Conservation (phyloP, 129 eudicot genomes). For the Lonicera japonica region DNA sequence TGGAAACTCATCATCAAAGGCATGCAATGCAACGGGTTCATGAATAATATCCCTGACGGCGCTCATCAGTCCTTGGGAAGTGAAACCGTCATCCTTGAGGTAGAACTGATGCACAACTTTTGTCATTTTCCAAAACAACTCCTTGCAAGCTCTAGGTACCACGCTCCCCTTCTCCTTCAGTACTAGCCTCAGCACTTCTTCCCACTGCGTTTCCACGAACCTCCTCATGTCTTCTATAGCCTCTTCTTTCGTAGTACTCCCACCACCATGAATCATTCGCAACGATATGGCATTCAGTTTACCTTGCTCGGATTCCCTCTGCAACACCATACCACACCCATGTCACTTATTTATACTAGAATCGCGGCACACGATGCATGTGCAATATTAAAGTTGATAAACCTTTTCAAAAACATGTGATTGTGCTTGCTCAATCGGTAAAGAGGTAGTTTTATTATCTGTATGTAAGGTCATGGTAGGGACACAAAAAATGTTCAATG, state of each 20-base stretch:
- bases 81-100: slow-evolving; percentile 62
- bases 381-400: too few species aligned
- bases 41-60: slow-evolving; percentile 44
- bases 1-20: too few species aligned
- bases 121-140: slow-evolving; percentile 74
- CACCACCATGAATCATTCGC: slow-evolving; percentile 34
- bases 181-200: slow-evolving; percentile 60
- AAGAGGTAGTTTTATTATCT: too few species aligned
- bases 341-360: too few species aligned
- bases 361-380: too few species aligned
- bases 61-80: slow-evolving; percentile 43
- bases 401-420: too few species aligned
- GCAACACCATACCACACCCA: slow-evolving; percentile 5
- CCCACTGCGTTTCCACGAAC: slow-evolving; percentile 26
- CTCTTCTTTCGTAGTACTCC: slow-evolving; percentile 33
- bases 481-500: too few species aligned
- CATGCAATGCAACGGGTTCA: slow-evolving; percentile 41
- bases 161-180: slow-evolving; percentile 33
- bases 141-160: slow-evolving; percentile 74
- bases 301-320: slow-evolving; percentile 76
- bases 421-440: too few species aligned
- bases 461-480: too few species aligned
- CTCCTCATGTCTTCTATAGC: slow-evolving; percentile 40
- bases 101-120: slow-evolving; percentile 58
- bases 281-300: slow-evolving; percentile 62